Evolutionary conservation across 805 yeast species (phyloP), one percentile per base, ranked within the genome.

Genomic region (Isabelozyma gotoi): DNA sequence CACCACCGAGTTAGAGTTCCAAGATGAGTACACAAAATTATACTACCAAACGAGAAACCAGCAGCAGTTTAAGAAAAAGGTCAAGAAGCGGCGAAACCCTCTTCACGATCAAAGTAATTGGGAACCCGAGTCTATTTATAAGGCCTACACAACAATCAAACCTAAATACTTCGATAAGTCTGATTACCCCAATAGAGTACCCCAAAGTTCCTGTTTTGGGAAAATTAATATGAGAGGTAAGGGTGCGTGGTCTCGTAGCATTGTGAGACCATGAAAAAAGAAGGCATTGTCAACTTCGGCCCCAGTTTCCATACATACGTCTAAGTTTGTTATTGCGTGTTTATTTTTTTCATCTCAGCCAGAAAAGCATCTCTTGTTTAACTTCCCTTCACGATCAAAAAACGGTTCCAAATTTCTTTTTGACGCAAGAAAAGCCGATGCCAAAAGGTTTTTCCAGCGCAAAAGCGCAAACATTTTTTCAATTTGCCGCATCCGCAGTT

Each of bases 151-250:
- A 6, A 62, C 59, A 44, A 39, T 57, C 42, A 65, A 62, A 35
- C 56, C 62, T 3, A 45, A 39, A n/a, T 59, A 55, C 20, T 51
- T 62, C 42, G 62, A 62, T 37, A 59, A 54, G 41, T 51, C 66
- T n/a, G 57, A 58, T 37, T 64, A 60, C 41, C 56, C 51, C 21
- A 60, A 56, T 34, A 45, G 48, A 19, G 53, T 65, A 10, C 73
- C 74, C 2, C 35, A 33, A 12, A 44, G 48, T 11, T 65, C 70
- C 2, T 67, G 74, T 46, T 68, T 69, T 45, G 75, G 75, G 5
- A 61, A 57, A 35, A 62, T 69, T 32, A 68, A 67, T 47, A 69
- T 69, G 75, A 52, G 75, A 41, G 52, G 47, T 29, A 64, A 62
- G 33, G 47, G 69, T 18, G 75, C 75, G 5, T 69, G 75, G 75